Percentiles rank a stretch among this genome's conserved stretches.
Conservation (phyloP, 345 rosid species). For the Corymbia maculata region DNA sequence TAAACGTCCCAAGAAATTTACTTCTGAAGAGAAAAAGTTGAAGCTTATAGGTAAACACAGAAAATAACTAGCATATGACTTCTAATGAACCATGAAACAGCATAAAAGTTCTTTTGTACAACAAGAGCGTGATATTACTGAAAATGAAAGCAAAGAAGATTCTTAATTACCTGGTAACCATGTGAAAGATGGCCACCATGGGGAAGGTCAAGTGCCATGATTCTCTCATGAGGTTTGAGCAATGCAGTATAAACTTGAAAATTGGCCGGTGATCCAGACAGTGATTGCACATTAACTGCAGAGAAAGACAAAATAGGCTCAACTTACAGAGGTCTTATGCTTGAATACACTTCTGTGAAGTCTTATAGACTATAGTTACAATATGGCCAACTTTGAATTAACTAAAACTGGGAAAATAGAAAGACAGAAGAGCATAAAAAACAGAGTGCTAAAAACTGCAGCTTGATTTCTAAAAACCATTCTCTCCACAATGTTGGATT, state of each 20-base stretch:
- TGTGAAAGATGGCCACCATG: conserved; percentile 99
- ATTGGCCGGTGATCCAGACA: conserved; percentile 95
- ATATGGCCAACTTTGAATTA: background rate
- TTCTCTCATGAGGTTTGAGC: conserved; percentile 89
- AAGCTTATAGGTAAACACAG: background rate
- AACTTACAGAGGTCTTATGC: background rate
- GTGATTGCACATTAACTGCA: conserved; percentile 92
- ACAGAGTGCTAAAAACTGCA: background rate
- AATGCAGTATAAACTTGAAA: conserved; percentile 92
- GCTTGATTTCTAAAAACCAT: background rate
- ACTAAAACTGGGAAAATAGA: background rate
- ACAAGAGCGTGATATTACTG: background rate
- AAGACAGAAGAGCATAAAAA: background rate
- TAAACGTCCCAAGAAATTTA: background rate
- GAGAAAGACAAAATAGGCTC: conserved; percentile 2
- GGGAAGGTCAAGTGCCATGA: conserved; percentile 96
- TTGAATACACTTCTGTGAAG: background rate
- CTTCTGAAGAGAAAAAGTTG: background rate
- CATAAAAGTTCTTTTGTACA: background rate
- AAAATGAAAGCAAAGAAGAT: background rate
- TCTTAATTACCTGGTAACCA: conserved; percentile 77
- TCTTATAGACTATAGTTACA: background rate
- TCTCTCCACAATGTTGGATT: background rate
- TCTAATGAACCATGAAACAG: background rate
- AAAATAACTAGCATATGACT: background rate